Evolutionary conservation across 768 basidiomycete genomes (phyloP).

Genomic region (Russula olivacea): DNA sequence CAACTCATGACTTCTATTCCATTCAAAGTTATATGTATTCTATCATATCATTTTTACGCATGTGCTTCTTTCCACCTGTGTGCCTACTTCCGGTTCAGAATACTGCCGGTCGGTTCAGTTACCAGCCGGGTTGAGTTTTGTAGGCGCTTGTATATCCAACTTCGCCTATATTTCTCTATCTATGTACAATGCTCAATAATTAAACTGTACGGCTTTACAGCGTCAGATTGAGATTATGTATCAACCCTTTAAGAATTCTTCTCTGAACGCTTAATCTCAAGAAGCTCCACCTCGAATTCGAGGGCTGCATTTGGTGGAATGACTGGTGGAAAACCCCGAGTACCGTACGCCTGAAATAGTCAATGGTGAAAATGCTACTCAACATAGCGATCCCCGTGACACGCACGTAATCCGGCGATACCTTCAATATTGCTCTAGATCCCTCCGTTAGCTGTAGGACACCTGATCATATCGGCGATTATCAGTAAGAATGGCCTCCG

Average conservation of each 20-base stretch:
- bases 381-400: not conserved
- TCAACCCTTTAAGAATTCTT: not conserved
- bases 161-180: slow-evolving; percentile 5
- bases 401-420: slow-evolving; percentile 70
- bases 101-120: not conserved
- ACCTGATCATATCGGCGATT: slow-evolving; percentile 37
- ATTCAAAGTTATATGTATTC: slow-evolving; percentile 23
- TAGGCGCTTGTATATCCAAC: not conserved
- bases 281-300: slow-evolving; percentile 76
- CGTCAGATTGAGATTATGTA: not conserved
- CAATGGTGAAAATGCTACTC: not conserved
- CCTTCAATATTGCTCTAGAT: slow-evolving; percentile 60
- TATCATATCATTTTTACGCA: slow-evolving; percentile 3
- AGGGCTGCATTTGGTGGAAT: slow-evolving; percentile 73
- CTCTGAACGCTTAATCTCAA: slow-evolving; percentile 50
- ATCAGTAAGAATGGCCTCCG: slow-evolving; percentile 10
- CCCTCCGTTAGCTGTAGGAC: slow-evolving; percentile 71
- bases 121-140: not conserved
- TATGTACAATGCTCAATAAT: slow-evolving; percentile 7
- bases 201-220: not conserved
- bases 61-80: slow-evolving; percentile 8
- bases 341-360: slow-evolving; percentile 51
- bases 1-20: slow-evolving; percentile 2
- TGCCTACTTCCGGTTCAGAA: slow-evolving; percentile 1
- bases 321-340: slow-evolving; percentile 65